These are phyloP conservation scores for Phytophthora pluvialis DNA, from an alignment of 352 stramenopile species.

Conservation along the genomic window DNA sequence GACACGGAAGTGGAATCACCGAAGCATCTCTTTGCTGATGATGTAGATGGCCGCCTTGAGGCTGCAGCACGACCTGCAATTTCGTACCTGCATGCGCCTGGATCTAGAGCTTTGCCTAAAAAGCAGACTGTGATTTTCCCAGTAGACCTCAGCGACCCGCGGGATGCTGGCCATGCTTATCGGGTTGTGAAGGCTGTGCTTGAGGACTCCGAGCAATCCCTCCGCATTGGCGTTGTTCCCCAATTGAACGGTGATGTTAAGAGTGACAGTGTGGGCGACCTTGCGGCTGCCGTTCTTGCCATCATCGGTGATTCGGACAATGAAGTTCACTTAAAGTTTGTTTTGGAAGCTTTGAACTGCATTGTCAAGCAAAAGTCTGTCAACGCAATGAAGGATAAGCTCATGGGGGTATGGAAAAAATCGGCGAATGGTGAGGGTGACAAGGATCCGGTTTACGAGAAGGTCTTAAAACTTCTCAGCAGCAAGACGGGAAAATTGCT, in stretches of 20 bases:
- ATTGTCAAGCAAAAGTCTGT: constrained; percentile 62
- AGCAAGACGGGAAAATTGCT: constrained; percentile 37
- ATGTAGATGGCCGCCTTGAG: constrained; percentile 67
- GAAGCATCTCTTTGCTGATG: constrained; percentile 63
- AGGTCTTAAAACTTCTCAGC: constrained; percentile 28
- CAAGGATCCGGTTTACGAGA: constrained; percentile 30
- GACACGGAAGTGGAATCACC: constrained; percentile 24
- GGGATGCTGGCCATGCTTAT: constrained; percentile 64
- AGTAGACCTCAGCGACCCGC: constrained; percentile 54
- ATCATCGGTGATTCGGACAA: constrained; percentile 60
- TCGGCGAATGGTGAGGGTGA: constrained; percentile 25
- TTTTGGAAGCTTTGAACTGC: constrained; percentile 63
- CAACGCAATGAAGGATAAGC: constrained; percentile 54
- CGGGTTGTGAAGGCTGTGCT: constrained; percentile 65
- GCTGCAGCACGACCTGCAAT: constrained; percentile 51
- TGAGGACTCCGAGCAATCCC: constrained; percentile 66
- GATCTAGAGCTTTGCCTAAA: constrained; percentile 57
- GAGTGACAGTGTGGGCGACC: constrained; percentile 37
- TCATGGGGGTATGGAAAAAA: constrained; percentile 51
- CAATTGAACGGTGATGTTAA: constrained; percentile 32
- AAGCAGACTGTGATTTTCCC: constrained; percentile 78
- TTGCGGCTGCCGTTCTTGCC: constrained; percentile 58
- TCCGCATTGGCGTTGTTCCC: constrained; percentile 70
- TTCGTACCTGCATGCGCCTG: constrained; percentile 62
- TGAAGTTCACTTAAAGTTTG: constrained; percentile 56